Evolutionary conservation across 768 basidiomycete genomes (phyloP).

Genomic region (Boletus tylopilopsis): DNA sequence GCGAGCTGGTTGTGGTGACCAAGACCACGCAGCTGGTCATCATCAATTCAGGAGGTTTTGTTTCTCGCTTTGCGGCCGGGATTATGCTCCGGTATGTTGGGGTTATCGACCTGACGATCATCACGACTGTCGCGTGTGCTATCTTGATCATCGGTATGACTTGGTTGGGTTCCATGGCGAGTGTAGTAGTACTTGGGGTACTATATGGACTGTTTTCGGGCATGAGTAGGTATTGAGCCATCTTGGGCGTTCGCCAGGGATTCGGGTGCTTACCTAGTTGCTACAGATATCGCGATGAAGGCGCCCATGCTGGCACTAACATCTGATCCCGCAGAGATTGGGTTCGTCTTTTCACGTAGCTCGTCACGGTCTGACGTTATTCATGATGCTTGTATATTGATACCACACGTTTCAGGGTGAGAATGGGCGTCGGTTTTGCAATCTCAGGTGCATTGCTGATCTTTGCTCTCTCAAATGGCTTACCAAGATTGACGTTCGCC

Average conservation of each 20-base stretch:
- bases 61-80: slow-evolving; percentile 46
- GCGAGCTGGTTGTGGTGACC: slow-evolving; percentile 1
- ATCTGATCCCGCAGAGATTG: slow-evolving; percentile 47
- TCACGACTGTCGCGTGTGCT: slow-evolving; percentile 31
- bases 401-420: slow-evolving; percentile 12
- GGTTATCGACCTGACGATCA: slow-evolving; percentile 40
- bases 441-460: slow-evolving; percentile 32
- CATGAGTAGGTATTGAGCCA: slow-evolving; percentile 28
- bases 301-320: slow-evolving; percentile 47
- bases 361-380: not conserved
- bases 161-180: slow-evolving; percentile 35
- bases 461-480: not conserved
- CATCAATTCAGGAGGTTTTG: slow-evolving; percentile 45
- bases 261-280: not conserved
- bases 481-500: too few relatives aligned
- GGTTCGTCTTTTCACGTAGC: slow-evolving; percentile 26
- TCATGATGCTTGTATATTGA: not conserved
- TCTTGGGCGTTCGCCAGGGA: not conserved
- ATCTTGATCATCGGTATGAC: slow-evolving; percentile 45
- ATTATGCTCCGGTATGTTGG: slow-evolving; percentile 39
- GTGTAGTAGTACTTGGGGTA: slow-evolving; percentile 40
- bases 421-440: slow-evolving; percentile 48
- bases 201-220: slow-evolving; percentile 51
- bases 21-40: slow-evolving; percentile 41
- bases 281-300: slow-evolving; percentile 36